Evolutionary conservation across 345 rosid species (phyloP).

Genomic region (Populus deltoides): DNA sequence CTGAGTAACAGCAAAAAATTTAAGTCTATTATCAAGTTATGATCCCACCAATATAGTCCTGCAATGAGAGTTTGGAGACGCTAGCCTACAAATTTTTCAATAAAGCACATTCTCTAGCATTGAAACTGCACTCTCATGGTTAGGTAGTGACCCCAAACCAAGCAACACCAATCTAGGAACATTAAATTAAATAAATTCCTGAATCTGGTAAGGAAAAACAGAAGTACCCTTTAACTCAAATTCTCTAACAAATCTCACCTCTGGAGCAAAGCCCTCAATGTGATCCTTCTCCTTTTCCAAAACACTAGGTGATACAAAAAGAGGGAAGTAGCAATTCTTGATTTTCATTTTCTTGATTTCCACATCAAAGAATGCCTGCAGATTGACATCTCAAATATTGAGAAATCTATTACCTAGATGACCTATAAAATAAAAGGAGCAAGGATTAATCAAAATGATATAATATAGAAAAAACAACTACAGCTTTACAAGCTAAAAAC

Average conservation of each 20-base stretch:
- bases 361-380: slow-evolving; percentile 82
- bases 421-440: neutral
- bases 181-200: neutral
- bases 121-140: neutral
- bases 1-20: neutral
- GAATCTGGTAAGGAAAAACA: neutral
- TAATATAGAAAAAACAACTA: neutral
- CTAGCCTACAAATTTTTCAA: neutral
- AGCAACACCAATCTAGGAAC: neutral
- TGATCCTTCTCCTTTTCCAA: slow-evolving; percentile 93
- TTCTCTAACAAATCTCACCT: slow-evolving; percentile 43
- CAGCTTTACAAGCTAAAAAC: neutral
- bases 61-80: neutral
- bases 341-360: slow-evolving; percentile 92
- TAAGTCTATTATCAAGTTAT: neutral
- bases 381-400: slow-evolving; percentile 14
- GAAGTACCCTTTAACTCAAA: neutral
- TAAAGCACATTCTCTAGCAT: neutral
- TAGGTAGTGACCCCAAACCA: neutral
- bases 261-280: slow-evolving; percentile 93
- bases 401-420: neutral
- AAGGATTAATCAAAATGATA: neutral
- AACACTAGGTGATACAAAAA: slow-evolving; percentile 86
- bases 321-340: slow-evolving; percentile 92
- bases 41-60: neutral